phyloP scores from a whole-genome alignment of 2,329 filamentous ascomycete genomes.

The Hypocreales sp. region DNA sequence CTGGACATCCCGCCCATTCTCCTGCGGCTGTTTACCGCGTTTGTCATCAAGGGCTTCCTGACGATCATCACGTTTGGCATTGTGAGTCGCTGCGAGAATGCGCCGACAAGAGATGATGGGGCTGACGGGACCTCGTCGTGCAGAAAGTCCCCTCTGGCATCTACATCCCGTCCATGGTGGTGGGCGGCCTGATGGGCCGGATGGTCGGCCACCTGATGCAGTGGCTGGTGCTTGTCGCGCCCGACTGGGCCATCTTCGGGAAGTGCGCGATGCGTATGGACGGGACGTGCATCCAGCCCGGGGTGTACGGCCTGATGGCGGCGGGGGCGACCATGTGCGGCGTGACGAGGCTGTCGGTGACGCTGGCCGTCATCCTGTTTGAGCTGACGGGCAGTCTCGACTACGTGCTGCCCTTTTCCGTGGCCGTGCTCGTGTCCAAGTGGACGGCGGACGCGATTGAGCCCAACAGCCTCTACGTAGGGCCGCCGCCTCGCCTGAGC shows the following conservation, averaged over 20 bases:
- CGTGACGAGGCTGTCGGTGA: slow-evolving; percentile 84
- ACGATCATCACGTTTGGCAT: slow-evolving; percentile 90
- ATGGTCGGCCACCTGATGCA: slow-evolving; percentile 78
- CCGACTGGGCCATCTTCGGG: slow-evolving; percentile 57
- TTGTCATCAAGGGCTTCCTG: slow-evolving; percentile 77
- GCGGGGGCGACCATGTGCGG: slow-evolving; percentile 97
- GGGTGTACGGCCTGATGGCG: slow-evolving; percentile 90
- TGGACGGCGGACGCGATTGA: slow-evolving; percentile 96
- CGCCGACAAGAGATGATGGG: neutral
- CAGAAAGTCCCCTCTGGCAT: slow-evolving; percentile 89
- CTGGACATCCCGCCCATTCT: slow-evolving; percentile 72
- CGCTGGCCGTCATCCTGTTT: slow-evolving; percentile 86
- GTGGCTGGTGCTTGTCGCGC: slow-evolving; percentile 60
- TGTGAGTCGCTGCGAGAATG: slow-evolving; percentile 23
- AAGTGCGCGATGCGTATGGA: slow-evolving; percentile 55
- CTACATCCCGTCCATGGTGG: slow-evolving; percentile 97
- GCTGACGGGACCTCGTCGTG: slow-evolving; percentile 6
- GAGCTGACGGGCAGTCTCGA: slow-evolving; percentile 90
- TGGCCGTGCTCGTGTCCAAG: slow-evolving; percentile 87
- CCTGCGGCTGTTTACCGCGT: slow-evolving; percentile 55
- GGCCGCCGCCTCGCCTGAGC: slow-evolving; percentile 8
- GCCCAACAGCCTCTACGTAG: slow-evolving; percentile 79
- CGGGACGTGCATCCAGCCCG: slow-evolving; percentile 80
- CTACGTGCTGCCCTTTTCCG: slow-evolving; percentile 86
- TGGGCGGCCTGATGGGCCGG: slow-evolving; percentile 81